Conservation (phyloP, 352 stramenopile genomes). For the Elongisporangium senticosum region DNA sequence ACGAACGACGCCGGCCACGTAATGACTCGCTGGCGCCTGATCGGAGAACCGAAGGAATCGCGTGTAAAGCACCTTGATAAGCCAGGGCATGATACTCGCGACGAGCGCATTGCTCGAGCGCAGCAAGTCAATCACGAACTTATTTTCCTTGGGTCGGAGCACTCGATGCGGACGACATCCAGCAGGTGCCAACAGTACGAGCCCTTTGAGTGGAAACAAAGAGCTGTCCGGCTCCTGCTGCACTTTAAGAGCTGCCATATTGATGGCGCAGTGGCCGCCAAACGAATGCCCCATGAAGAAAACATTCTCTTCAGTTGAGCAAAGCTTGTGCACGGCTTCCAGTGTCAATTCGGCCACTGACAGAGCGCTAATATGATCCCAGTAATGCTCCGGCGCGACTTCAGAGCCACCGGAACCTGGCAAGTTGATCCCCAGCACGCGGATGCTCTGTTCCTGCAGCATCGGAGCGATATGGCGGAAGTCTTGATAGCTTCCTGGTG, state of each 20-base stretch:
- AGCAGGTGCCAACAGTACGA: conserved; percentile 34
- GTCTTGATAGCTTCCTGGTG: conserved; percentile 33
- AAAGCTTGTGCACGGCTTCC: conserved; percentile 23
- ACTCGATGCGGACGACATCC: conserved; percentile 39
- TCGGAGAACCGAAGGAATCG: conserved; percentile 24
- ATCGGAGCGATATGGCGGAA: conserved; percentile 32
- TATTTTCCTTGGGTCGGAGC: conserved; percentile 25
- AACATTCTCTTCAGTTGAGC: conserved; percentile 14
- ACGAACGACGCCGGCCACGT: conserved; percentile 31
- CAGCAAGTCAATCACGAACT: conserved; percentile 21
- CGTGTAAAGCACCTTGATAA: conserved; percentile 36
- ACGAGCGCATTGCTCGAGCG: conserved; percentile 15
- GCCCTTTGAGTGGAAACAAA: conserved; percentile 17
- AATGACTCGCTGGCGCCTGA: conserved; percentile 21
- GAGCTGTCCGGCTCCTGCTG: background rate
- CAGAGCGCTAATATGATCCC: conserved; percentile 25
- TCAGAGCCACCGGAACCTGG: conserved; percentile 30
- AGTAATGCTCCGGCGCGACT: conserved; percentile 18
- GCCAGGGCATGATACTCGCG: conserved; percentile 2
- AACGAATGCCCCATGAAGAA: conserved; percentile 54
- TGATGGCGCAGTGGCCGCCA: conserved; percentile 40
- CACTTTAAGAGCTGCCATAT: conserved; percentile 33
- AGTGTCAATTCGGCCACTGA: conserved; percentile 23
- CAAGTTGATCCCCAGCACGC: conserved; percentile 31
- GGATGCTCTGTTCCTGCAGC: conserved; percentile 9